phyloP scores from a whole-genome alignment of 2,329 filamentous ascomycete genomes.

The Pestalotiopsis sp. region DNA sequence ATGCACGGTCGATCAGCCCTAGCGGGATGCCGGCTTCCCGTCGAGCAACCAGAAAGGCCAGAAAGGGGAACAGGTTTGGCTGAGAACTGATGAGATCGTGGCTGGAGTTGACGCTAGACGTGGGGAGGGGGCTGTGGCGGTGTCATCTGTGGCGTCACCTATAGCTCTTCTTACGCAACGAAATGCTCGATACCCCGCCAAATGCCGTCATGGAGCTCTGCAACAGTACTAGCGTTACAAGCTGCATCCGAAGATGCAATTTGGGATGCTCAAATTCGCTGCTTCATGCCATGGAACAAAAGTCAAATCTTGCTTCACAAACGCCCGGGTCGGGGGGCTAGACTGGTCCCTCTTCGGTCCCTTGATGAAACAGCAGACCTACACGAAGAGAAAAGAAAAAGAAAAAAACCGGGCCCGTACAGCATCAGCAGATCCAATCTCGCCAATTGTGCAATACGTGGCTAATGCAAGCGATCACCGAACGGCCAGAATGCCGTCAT shows the following conservation, averaged over 20 bases:
- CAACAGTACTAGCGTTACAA: background rate
- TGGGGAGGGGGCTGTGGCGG: background rate
- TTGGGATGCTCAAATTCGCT: background rate
- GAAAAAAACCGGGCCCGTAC: background rate
- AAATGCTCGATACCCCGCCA: background rate
- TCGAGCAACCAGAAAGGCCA: background rate
- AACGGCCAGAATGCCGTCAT: constrained; percentile 7
- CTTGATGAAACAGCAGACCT: background rate
- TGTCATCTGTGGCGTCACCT: background rate
- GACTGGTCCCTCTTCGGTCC: background rate
- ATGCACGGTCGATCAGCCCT: constrained; percentile 10
- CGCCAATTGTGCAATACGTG: background rate
- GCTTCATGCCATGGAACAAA: background rate
- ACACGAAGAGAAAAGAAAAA: background rate
- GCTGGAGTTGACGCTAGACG: background rate
- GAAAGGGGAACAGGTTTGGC: background rate
- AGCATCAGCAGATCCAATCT: background rate
- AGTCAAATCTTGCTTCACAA: background rate
- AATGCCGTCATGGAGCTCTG: background rate
- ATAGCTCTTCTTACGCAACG: background rate
- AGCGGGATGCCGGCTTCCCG: constrained; percentile 4
- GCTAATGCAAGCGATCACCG: constrained; percentile 3
- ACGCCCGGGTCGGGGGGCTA: background rate
- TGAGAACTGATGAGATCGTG: background rate
- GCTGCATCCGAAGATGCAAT: background rate